These are phyloP conservation scores for Hawksworthiomyces lignivorus DNA, from an alignment of 2,329 filamentous ascomycete genomes.

Conservation along the genomic window DNA sequence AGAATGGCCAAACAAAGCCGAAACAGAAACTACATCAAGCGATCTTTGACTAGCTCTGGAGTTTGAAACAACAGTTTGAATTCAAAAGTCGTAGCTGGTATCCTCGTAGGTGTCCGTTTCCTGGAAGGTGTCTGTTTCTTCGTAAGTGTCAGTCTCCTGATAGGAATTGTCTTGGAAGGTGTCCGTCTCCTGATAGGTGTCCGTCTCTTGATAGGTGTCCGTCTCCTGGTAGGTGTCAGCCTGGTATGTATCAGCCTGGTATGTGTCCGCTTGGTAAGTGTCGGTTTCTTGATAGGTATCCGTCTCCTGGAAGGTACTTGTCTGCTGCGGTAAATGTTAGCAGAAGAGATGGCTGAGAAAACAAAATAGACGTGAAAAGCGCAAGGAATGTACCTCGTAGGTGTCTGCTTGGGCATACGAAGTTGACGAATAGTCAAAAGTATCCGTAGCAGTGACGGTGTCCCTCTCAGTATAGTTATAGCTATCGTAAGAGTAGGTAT, in stretches of 20 bases:
- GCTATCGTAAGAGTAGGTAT: slow-evolving; percentile 5
- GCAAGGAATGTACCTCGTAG: not conserved
- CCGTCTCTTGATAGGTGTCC: slow-evolving; percentile 7
- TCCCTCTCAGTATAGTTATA: slow-evolving; percentile 7
- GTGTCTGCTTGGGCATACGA: not conserved
- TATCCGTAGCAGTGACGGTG: slow-evolving; percentile 1
- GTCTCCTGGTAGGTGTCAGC: slow-evolving; percentile 5
- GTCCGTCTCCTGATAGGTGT: slow-evolving; percentile 1
- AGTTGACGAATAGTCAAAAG: slow-evolving; percentile 4
- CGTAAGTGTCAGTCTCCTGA: slow-evolving; percentile 2
- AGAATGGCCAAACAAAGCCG: too few species aligned
- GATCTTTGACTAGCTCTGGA: too few species aligned
- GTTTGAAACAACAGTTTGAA: too few species aligned
- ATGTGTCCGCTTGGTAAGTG: not conserved
- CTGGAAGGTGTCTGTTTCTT: slow-evolving; percentile 4
- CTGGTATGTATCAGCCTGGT: not conserved
- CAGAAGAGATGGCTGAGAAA: too few species aligned
- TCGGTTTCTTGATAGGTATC: not conserved
- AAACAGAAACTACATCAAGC: too few species aligned
- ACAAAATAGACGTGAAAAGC: too few species aligned
- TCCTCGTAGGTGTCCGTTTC: slow-evolving; percentile 8
- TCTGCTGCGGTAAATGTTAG: not conserved
- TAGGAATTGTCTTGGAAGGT: not conserved
- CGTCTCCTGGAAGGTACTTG: not conserved
- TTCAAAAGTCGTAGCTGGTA: too few species aligned